Percentiles rank a stretch among this genome's conserved stretches.
phyloP scores from a whole-genome alignment of 2,329 filamentous ascomycete genomes.

The Aspergillus tubingensis region DNA sequence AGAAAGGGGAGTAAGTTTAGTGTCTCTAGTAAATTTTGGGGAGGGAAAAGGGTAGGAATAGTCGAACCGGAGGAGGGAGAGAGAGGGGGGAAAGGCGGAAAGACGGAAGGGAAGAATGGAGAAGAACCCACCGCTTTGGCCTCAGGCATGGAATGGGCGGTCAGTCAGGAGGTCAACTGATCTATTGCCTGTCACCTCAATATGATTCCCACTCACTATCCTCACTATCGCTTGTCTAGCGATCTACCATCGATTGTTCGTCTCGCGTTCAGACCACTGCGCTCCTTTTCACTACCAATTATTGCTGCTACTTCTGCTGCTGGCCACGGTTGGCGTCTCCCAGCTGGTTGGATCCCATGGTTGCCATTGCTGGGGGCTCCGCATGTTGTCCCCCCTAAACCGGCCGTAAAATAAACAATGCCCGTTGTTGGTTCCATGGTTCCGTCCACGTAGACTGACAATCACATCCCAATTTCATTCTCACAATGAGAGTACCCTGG shows the following conservation, averaged over 20 bases:
- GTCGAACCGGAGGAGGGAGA: constrained; percentile 8
- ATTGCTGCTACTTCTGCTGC: too few species aligned
- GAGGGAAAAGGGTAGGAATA: constrained; percentile 23
- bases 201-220: not conserved
- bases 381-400: not conserved
- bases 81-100: not conserved
- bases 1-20: not conserved
- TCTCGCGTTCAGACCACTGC: not conserved
- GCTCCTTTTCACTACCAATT: not conserved
- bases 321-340: not conserved
- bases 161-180: not conserved
- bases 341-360: not conserved
- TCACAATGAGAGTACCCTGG: too few species aligned
- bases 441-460: not conserved
- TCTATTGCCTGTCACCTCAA: not conserved
- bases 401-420: not conserved
- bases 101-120: too few species aligned
- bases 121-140: too few species aligned
- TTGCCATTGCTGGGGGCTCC: not conserved
- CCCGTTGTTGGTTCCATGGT: not conserved
- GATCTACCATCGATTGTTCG: not conserved
- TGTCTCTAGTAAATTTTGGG: constrained; percentile 2
- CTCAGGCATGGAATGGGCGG: not conserved
- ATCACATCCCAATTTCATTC: too few species aligned
- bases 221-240: not conserved